These are phyloP conservation scores for Pisolithus thermaeus DNA, from an alignment of 1,284 basidiomycete species.

Conservation along the genomic window DNA sequence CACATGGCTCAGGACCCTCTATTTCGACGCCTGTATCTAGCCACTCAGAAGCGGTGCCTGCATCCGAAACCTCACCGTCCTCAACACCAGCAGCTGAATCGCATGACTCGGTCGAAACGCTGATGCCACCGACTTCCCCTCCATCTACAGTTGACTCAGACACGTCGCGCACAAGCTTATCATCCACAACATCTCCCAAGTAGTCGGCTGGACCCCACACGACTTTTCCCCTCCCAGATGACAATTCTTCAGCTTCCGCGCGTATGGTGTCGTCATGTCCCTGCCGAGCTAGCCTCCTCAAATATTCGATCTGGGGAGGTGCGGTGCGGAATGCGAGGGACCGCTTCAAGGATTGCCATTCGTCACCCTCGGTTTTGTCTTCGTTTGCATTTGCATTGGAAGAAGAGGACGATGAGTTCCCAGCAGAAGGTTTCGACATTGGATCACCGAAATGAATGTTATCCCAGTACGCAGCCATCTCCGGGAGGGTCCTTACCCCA, in stretches of 20 bases:
- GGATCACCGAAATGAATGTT: conserved; percentile 40
- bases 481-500: conserved; percentile 34
- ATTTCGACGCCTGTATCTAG: too few relatives aligned
- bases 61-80: too few relatives aligned
- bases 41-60: too few relatives aligned
- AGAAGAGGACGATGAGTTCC: too few relatives aligned
- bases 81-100: too few relatives aligned
- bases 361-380: not conserved
- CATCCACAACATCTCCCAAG: not conserved
- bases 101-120: too few relatives aligned
- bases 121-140: too few relatives aligned
- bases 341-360: not conserved
- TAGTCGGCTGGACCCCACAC: conserved; percentile 19
- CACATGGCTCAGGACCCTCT: too few relatives aligned
- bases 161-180: too few relatives aligned
- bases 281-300: conserved; percentile 20
- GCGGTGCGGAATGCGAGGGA: conserved; percentile 15
- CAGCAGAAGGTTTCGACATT: too few relatives aligned
- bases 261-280: conserved; percentile 23
- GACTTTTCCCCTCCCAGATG: conserved; percentile 16
- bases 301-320: conserved; percentile 6
- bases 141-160: too few relatives aligned
- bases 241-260: conserved; percentile 17
- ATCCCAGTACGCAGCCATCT: conserved; percentile 45
- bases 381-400: not conserved